Percentiles rank a stretch among this genome's conserved stretches.
Conservation (phyloP, 164 flowering plant genomes). For the Piper betle region DNA sequence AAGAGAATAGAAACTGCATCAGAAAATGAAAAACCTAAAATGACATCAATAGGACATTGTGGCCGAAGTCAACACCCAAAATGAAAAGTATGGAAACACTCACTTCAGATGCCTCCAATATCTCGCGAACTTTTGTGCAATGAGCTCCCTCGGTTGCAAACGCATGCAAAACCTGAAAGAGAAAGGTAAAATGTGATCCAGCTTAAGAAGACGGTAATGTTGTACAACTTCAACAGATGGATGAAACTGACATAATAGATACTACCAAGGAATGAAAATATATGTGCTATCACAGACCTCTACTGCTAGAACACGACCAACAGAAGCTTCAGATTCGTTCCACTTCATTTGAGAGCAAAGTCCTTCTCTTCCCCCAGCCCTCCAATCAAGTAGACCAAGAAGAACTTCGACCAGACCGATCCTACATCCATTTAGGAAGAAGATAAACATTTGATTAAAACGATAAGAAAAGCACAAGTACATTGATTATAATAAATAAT, state of each 20-base stretch:
- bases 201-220: not conserved
- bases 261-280: not conserved
- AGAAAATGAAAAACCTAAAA: not conserved
- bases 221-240: not conserved
- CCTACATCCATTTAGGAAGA: slow-evolving; percentile 30
- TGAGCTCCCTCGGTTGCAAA: slow-evolving; percentile 98
- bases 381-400: slow-evolving; percentile 98
- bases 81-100: slow-evolving; percentile 16
- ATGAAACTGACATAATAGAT: no score
- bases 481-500: not conserved
- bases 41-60: not conserved
- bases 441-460: not conserved
- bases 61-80: not conserved
- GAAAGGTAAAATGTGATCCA: not conserved
- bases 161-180: slow-evolving; percentile 83
- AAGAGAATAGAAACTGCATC: not conserved
- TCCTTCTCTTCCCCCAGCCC: slow-evolving; percentile 92
- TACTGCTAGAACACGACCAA: slow-evolving; percentile 92
- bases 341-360: slow-evolving; percentile 95
- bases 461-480: not conserved
- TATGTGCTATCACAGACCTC: slow-evolving; percentile 38
- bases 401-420: slow-evolving; percentile 97
- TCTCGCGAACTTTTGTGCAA: slow-evolving; percentile 80
- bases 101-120: slow-evolving; percentile 81
- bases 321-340: slow-evolving; percentile 99